A percentile compares a stretch with the other conserved stretches of the same genome.
phyloP scores from a whole-genome alignment of 2,329 filamentous ascomycete species.

The Elsinoe fawcettii region DNA sequence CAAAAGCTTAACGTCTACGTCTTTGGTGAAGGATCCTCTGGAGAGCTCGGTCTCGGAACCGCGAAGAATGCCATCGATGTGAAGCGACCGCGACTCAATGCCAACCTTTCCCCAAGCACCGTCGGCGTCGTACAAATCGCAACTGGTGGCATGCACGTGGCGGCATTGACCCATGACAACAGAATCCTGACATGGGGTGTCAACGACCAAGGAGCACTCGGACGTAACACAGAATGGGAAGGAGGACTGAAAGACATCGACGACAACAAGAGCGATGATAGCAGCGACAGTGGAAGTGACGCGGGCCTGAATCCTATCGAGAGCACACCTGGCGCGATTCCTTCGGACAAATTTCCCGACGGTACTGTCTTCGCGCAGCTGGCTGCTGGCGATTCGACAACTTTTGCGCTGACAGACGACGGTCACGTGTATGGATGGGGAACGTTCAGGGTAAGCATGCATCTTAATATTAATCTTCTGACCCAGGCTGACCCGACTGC shows the following conservation, averaged over 20 bases:
- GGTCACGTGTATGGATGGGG: constrained; percentile 78
- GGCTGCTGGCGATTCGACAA: constrained; percentile 65
- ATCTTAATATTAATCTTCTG: neutral
- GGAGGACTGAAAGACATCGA: constrained; percentile 53
- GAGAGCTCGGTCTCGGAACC: constrained; percentile 70
- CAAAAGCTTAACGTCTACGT: constrained; percentile 65
- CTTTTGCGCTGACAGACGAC: constrained; percentile 66
- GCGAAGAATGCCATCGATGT: constrained; percentile 62
- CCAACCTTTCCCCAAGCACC: constrained; percentile 47
- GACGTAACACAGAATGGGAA: constrained; percentile 63
- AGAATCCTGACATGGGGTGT: constrained; percentile 81
- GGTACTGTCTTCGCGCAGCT: constrained; percentile 60
- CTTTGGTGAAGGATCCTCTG: constrained; percentile 71
- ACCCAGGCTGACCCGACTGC: constrained; percentile 16
- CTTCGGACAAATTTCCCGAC: constrained; percentile 45
- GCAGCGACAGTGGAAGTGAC: constrained; percentile 51
- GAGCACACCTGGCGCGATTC: constrained; percentile 55
- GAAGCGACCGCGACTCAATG: constrained; percentile 64
- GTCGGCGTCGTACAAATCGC: constrained; percentile 67
- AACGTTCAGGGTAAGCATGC: constrained; percentile 58
- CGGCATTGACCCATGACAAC: constrained; percentile 70
- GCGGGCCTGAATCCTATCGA: constrained; percentile 64
- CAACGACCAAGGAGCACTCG: constrained; percentile 75
- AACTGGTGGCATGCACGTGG: constrained; percentile 73
- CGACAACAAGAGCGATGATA: constrained; percentile 48